A percentile compares a stretch with the other conserved stretches of the same genome.
phyloP scores from a whole-genome alignment of 2,329 filamentous ascomycete species.

The Epichloe elymi region DNA sequence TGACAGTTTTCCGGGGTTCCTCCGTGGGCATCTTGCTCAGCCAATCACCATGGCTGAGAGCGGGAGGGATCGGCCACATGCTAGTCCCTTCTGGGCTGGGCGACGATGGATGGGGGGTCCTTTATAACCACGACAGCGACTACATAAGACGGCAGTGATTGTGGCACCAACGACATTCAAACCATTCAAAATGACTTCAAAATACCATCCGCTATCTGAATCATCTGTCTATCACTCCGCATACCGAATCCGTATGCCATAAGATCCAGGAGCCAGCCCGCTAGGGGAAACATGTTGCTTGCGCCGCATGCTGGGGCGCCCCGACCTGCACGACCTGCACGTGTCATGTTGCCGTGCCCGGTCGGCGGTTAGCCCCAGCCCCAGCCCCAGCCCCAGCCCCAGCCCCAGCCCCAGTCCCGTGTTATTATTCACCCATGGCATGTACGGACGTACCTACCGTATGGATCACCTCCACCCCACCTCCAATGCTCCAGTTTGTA shows the following conservation, averaged over 20 bases:
- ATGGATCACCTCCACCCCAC: background rate
- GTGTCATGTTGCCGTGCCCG: constrained; percentile 1
- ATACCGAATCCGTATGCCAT: background rate
- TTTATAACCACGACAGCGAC: no score
- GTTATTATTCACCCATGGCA: background rate
- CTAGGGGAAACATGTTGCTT: no score
- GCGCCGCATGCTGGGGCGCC: no score
- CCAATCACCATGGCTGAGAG: background rate
- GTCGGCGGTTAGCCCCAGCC: background rate
- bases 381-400: no score
- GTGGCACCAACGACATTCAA: no score
- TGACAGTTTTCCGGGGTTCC: constrained; percentile 1
- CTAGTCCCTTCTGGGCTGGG: constrained; percentile 1
- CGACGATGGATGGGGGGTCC: background rate
- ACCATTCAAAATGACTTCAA: no score
- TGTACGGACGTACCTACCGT: background rate
- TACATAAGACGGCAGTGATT: no score
- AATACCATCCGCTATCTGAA: no score
- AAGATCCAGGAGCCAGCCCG: no score
- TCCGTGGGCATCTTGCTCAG: background rate
- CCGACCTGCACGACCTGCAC: background rate
- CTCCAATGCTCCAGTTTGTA: background rate
- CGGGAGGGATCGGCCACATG: background rate
- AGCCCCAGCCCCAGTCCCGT: no score
- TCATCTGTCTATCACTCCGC: no score